phyloP scores from a whole-genome alignment of 169 alveolate genomes.

The Cryptosporidium xiaoi region DNA sequence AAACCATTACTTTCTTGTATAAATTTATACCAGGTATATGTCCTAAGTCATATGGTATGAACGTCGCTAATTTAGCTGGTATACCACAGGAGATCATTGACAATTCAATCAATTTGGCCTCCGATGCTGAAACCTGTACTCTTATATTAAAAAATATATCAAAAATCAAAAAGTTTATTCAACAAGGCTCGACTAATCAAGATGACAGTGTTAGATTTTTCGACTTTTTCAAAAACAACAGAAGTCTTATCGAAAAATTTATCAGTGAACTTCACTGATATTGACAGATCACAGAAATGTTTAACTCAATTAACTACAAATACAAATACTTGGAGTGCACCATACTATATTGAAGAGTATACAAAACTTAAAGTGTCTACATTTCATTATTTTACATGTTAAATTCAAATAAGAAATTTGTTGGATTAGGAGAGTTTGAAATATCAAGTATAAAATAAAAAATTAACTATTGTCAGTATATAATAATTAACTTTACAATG shows the following conservation, averaged over 20 bases:
- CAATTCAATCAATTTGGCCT: conserved; percentile 59
- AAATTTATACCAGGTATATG: conserved; percentile 93
- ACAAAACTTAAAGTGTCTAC: too few species aligned
- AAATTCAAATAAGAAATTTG: too few species aligned
- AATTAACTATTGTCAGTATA: too few species aligned
- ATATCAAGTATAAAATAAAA: too few species aligned
- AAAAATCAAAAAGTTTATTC: conserved; percentile 6
- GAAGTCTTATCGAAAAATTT: background rate
- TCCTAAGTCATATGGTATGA: conserved; percentile 96
- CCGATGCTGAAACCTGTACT: conserved; percentile 46
- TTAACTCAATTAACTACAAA: too few species aligned
- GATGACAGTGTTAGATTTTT: conserved; percentile 7
- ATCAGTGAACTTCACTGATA: background rate
- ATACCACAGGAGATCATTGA: conserved; percentile 82
- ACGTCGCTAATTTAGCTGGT: conserved; percentile 96
- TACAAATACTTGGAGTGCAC: too few species aligned
- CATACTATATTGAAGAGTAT: too few species aligned
- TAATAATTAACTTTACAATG: too few species aligned
- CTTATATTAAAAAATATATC: conserved; percentile 18
- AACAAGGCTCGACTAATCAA: background rate
- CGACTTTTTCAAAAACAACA: conserved; percentile 26
- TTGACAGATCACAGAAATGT: background rate
- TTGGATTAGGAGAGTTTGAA: too few species aligned
- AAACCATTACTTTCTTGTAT: conserved; percentile 88
- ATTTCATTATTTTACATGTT: too few species aligned